Conservation (phyloP, 164 flowering plant species). For the Stephania japonica region DNA sequence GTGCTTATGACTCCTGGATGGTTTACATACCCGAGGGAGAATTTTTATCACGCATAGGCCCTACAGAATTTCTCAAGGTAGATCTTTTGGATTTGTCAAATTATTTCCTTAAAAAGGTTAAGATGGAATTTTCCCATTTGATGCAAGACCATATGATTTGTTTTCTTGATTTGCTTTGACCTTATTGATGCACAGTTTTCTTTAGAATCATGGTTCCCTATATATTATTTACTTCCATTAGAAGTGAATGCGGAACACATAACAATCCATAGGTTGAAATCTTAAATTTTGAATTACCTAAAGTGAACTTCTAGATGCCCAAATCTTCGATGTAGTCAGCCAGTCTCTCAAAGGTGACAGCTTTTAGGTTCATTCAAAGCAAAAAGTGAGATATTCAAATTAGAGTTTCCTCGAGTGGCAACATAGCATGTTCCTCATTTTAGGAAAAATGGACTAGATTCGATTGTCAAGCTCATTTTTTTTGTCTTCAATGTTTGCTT, state of each 20-base stretch:
- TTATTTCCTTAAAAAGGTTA: neutral
- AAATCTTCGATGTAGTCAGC: neutral
- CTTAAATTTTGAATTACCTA: neutral
- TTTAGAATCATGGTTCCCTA: neutral
- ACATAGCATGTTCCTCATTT: neutral
- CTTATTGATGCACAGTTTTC: neutral
- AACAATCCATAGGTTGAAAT: neutral
- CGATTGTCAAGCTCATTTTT: neutral
- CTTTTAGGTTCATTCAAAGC: neutral
- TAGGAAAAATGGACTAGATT: neutral
- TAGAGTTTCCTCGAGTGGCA: neutral
- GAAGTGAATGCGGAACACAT: neutral
- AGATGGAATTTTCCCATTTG: neutral
- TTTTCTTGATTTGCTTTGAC: neutral
- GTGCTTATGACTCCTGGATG: conserved; percentile 92
- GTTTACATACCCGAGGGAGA: conserved; percentile 94
- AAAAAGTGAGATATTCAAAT: neutral
- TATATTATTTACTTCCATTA: neutral
- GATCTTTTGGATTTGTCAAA: neutral
- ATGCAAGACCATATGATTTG: neutral
- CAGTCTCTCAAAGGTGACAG: neutral
- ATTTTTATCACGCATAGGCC: conserved; percentile 86
- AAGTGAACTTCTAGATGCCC: neutral
- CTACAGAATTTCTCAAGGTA: conserved; percentile 86
- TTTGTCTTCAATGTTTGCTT: neutral